These are phyloP conservation scores for Phalaenopsis equestris DNA, from an alignment of 106 monocot species.

Conservation along the genomic window DNA sequence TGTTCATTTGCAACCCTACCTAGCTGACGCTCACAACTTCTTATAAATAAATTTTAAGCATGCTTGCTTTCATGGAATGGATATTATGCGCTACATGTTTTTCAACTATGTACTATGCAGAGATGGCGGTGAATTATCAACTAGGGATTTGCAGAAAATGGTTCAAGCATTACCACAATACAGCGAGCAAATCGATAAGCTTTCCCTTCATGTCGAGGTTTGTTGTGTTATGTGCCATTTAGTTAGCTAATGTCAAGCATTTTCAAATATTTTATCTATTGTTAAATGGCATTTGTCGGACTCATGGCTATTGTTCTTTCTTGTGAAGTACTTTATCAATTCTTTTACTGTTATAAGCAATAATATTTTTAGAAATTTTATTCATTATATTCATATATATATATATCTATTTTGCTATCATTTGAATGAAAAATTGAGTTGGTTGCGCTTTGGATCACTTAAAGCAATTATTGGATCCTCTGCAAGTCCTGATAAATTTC, in stretches of 20 bases:
- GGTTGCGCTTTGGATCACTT: not conserved
- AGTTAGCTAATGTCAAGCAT: not conserved
- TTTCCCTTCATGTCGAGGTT: slow-evolving; percentile 97
- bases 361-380: not conserved
- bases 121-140: slow-evolving; percentile 78
- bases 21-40: not conserved
- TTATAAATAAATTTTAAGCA: not conserved
- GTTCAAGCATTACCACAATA: slow-evolving; percentile 96
- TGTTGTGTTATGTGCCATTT: not conserved
- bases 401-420: not conserved
- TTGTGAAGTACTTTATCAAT: not conserved
- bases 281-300: not conserved
- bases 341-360: not conserved
- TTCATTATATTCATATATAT: not conserved
- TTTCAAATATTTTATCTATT: not conserved
- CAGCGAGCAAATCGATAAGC: slow-evolving; percentile 94
- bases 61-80: not conserved
- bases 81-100: not conserved
- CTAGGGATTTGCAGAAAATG: slow-evolving; percentile 94
- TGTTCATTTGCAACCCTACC: not conserved
- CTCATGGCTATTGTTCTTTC: not conserved
- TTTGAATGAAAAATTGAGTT: not conserved
- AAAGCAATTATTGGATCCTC: not conserved
- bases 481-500: too few species aligned
- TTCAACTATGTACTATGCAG: slow-evolving; percentile 17